These are phyloP conservation scores for Aristolochia californica DNA, from an alignment of 164 flowering plant genomes.

Conservation along the genomic window DNA sequence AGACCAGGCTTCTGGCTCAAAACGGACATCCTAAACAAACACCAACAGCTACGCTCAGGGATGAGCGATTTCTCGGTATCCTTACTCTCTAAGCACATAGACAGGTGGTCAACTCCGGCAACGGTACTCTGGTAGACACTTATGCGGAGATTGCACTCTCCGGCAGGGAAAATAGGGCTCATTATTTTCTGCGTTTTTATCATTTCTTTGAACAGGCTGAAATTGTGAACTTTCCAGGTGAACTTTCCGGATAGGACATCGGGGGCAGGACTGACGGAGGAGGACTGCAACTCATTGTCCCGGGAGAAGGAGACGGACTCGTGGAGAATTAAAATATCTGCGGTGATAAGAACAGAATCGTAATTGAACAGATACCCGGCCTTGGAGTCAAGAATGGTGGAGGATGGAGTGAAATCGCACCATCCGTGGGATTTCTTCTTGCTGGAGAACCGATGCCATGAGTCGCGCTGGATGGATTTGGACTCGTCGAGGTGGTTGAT, in stretches of 20 bases:
- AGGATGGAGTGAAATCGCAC: constrained; percentile 84
- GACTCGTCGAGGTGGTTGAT: constrained; percentile 50
- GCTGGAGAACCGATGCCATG: constrained; percentile 83
- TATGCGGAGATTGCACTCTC: constrained; percentile 84
- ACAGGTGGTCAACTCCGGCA: constrained; percentile 66
- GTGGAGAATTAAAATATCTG: constrained; percentile 72
- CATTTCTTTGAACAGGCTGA: constrained; percentile 86
- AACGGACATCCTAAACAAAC: constrained; percentile 91
- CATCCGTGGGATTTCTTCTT: constrained; percentile 97
- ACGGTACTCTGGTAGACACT: constrained; percentile 91
- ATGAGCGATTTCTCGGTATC: constrained; percentile 63
- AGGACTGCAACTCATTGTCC: constrained; percentile 33
- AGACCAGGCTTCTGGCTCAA: constrained; percentile 79
- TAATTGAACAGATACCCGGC: constrained; percentile 41
- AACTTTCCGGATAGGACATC: constrained; percentile 86
- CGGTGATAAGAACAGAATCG: constrained; percentile 58
- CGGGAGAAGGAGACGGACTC: constrained; percentile 61
- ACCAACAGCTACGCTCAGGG: constrained; percentile 89
- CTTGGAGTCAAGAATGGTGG: constrained; percentile 53
- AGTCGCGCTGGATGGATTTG: constrained; percentile 69
- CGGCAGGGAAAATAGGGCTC: constrained; percentile 94
- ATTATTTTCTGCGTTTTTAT: constrained; percentile 93
- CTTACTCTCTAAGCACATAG: constrained; percentile 97
- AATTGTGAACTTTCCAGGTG: constrained; percentile 93
- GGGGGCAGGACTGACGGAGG: constrained; percentile 18